Evolutionary conservation across 176 grass and related monocot genomes (phyloP).

Genomic region (Bromus sterilis): DNA sequence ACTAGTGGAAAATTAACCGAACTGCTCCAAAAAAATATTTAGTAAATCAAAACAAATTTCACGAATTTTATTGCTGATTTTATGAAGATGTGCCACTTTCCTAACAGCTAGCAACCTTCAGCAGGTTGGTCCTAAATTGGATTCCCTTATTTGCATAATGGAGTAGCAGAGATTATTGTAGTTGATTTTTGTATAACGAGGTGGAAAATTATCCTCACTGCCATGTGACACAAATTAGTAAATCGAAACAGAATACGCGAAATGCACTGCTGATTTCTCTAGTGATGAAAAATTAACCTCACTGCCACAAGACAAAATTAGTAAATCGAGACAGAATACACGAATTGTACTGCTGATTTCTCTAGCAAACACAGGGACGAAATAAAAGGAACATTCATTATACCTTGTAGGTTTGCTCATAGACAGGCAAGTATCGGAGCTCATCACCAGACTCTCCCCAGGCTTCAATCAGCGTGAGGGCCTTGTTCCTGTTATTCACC

Average conservation of each 20-base stretch:
- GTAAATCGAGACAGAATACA: background rate
- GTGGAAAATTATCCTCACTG: background rate
- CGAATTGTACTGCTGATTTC: background rate
- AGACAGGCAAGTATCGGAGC: constrained; percentile 82
- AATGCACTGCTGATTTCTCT: background rate
- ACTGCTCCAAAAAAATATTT: no score
- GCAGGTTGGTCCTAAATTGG: background rate
- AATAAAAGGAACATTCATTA: background rate
- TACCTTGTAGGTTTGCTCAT: constrained; percentile 97
- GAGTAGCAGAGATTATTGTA: background rate
- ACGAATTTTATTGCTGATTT: background rate
- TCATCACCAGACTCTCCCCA: constrained; percentile 88
- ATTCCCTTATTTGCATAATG: constrained; percentile 4
- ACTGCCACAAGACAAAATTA: background rate
- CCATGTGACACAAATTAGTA: background rate
- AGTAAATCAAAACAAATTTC: background rate
- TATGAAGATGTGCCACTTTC: background rate
- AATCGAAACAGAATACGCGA: background rate
- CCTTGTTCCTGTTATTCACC: constrained; percentile 78
- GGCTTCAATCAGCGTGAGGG: constrained; percentile 68
- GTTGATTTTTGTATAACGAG: background rate
- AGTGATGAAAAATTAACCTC: background rate
- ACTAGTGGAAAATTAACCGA: background rate
- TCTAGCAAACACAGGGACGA: background rate
- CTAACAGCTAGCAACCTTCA: background rate